phyloP scores from a whole-genome alignment of 441 rosid species.

The Gossypium lobatum region DNA sequence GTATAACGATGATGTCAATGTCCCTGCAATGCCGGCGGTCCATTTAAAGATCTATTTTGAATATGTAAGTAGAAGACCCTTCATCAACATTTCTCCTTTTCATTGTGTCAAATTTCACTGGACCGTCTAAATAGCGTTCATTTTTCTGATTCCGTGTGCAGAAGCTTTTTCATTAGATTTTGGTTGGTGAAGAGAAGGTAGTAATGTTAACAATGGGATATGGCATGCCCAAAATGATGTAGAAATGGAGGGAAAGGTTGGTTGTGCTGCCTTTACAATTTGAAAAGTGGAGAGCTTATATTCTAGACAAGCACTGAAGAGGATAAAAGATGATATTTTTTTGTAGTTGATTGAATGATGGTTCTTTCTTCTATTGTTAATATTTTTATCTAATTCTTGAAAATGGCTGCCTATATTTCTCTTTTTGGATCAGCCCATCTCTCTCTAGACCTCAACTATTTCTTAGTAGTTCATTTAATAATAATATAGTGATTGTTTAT shows the following conservation, averaged over 20 bases:
- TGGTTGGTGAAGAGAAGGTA: background rate
- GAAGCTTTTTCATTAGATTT: constrained; percentile 7
- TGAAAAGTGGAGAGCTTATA: background rate
- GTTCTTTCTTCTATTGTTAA: background rate
- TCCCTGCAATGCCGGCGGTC: constrained; percentile 14
- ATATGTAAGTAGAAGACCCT: constrained; percentile 28
- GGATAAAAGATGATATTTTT: background rate
- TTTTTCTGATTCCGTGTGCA: background rate
- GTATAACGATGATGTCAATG: background rate
- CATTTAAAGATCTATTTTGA: constrained; percentile 20
- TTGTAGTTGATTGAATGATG: background rate
- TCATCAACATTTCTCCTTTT: background rate
- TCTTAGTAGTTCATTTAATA: background rate
- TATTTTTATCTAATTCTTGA: constrained; percentile 3
- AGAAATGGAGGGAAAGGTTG: background rate
- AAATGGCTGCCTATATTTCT: background rate
- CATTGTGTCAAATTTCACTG: background rate
- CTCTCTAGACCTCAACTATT: background rate
- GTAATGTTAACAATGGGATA: background rate
- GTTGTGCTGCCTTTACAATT: background rate
- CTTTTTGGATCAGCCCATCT: background rate
- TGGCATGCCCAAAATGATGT: background rate
- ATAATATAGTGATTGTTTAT: background rate
- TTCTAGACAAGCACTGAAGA: background rate
- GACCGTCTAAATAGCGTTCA: background rate